A percentile compares a stretch with the other conserved stretches of the same genome.
Conservation (phyloP, 1,284 basidiomycete species). For the Irpex rosettiformis region DNA sequence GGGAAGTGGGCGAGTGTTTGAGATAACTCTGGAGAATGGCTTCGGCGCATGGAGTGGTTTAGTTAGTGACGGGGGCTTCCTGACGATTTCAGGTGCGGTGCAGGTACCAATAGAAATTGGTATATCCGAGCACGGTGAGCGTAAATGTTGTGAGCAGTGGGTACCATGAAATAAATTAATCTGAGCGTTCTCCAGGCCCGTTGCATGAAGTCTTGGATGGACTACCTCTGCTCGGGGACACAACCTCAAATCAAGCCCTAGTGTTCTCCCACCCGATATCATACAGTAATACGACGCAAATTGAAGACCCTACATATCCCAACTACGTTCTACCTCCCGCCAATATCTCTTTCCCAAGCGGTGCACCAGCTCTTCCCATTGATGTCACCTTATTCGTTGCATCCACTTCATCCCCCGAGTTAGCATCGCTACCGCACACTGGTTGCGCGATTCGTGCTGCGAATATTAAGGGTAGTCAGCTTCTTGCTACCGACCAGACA, state of each 20-base stretch:
- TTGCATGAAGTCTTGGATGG: slow-evolving; percentile 42
- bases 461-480: slow-evolving; percentile 2
- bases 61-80: slow-evolving; percentile 41
- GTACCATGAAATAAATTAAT: slow-evolving; percentile 6
- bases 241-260: slow-evolving; percentile 71
- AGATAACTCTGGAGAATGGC: slow-evolving; percentile 51
- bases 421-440: slow-evolving; percentile 50
- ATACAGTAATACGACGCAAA: slow-evolving; percentile 23
- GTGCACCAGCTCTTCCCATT: slow-evolving; percentile 31
- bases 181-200: slow-evolving; percentile 29
- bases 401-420: slow-evolving; percentile 36
- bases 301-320: slow-evolving; percentile 56
- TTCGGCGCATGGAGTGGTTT: slow-evolving; percentile 53
- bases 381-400: slow-evolving; percentile 57
- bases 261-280: slow-evolving; percentile 68
- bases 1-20: slow-evolving; percentile 43
- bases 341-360: slow-evolving; percentile 44
- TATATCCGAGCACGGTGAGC: slow-evolving; percentile 49
- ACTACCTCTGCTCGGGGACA: slow-evolving; percentile 70
- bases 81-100: slow-evolving; percentile 44
- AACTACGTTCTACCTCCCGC: slow-evolving; percentile 77
- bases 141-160: neutral
- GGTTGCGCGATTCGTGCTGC: slow-evolving; percentile 44
- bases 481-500: slow-evolving; percentile 20
- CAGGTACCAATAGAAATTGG: slow-evolving; percentile 52